Evolutionary conservation across 768 basidiomycete species (phyloP).

Genomic region (Obba rivulosa): DNA sequence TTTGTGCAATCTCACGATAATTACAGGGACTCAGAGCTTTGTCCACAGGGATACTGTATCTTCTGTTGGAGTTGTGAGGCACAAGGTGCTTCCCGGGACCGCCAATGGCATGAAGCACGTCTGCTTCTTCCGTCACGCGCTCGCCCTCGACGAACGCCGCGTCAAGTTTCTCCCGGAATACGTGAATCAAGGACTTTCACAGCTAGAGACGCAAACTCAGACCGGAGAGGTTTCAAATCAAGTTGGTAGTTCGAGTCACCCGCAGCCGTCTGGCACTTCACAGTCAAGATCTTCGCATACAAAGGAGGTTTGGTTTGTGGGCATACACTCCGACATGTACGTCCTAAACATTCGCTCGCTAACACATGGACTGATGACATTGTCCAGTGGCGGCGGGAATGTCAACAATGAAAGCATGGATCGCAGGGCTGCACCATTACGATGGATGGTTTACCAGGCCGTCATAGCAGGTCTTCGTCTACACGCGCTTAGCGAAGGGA

Average conservation of each 20-base stretch:
- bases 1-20: neutral
- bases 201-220: too few relatives aligned
- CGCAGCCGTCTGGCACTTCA: neutral
- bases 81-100: slow-evolving; percentile 5
- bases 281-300: neutral
- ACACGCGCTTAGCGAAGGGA: neutral
- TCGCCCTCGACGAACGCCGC: neutral
- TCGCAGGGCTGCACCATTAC: neutral
- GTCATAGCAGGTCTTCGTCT: neutral
- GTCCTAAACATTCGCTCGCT: neutral
- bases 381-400: slow-evolving; percentile 2
- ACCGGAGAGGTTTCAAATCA: neutral
- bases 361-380: neutral
- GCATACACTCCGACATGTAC: neutral
- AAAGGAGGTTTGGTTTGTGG: neutral
- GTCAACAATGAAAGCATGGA: neutral
- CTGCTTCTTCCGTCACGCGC: neutral
- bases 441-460: slow-evolving; percentile 3
- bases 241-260: neutral
- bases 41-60: slow-evolving; percentile 16
- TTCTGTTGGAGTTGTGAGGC: slow-evolving; percentile 13
- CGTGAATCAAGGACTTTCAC: neutral
- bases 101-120: neutral
- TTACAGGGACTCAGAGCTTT: neutral
- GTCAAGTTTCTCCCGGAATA: neutral